Conservation (phyloP, 2,329 filamentous ascomycete genomes). For the Arthrobotrys entomopaga region DNA sequence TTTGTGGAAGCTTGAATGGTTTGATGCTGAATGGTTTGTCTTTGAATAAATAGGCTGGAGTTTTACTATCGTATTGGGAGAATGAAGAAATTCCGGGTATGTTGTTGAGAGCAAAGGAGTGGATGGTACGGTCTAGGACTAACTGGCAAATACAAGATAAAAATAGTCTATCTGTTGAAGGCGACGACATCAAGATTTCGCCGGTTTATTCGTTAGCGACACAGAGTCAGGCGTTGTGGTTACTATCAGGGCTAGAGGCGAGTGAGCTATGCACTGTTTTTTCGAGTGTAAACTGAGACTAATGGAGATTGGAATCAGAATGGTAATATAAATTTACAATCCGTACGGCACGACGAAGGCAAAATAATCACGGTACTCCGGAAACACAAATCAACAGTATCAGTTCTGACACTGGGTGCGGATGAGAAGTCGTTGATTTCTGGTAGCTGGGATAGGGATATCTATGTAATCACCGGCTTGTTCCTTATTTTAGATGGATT, state of each 20-base stretch:
- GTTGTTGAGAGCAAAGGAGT: conserved; percentile 16
- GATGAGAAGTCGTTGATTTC: conserved; percentile 90
- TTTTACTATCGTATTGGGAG: conserved; percentile 97
- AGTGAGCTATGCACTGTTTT: conserved; percentile 12
- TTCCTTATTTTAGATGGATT: not conserved
- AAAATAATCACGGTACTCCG: conserved; percentile 84
- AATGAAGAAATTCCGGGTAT: conserved; percentile 79
- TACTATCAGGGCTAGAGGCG: conserved; percentile 83
- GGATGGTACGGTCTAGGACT: conserved; percentile 19
- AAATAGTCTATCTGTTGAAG: conserved; percentile 47
- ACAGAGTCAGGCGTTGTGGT: conserved; percentile 88
- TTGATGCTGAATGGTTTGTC: conserved; percentile 3
- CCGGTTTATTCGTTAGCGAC: conserved; percentile 94
- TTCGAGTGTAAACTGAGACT: not conserved
- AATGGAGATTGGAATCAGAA: conserved; percentile 63
- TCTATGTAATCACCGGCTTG: conserved; percentile 65
- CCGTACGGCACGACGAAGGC: conserved; percentile 91
- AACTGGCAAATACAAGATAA: conserved; percentile 35
- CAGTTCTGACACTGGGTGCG: conserved; percentile 80
- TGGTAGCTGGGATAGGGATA: conserved; percentile 94
- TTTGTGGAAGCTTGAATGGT: not conserved
- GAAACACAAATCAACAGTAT: conserved; percentile 90
- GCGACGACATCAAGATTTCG: conserved; percentile 68
- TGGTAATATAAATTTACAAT: conserved; percentile 91
- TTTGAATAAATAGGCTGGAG: conserved; percentile 73